A percentile compares a stretch with the other conserved stretches of the same genome.
These are phyloP conservation scores for Rusavskia elegans DNA, from an alignment of 495 filamentous ascomycete genomes.

Conservation along the genomic window DNA sequence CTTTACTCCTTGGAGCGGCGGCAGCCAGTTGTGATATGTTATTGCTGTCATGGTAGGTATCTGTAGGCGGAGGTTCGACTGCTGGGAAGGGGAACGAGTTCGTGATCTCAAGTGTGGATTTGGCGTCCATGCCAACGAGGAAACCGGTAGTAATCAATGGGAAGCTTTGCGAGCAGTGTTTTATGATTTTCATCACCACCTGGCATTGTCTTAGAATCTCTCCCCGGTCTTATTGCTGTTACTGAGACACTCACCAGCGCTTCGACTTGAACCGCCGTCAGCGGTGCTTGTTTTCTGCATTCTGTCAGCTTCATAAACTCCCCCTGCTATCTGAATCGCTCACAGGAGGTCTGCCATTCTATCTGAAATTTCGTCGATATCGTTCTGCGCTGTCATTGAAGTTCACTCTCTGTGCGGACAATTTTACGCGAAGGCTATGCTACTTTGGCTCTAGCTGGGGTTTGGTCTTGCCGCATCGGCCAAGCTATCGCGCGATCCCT, in stretches of 20 bases:
- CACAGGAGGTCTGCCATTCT: neutral
- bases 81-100: slow-evolving; percentile 92
- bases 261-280: slow-evolving; percentile 72
- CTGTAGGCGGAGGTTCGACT: slow-evolving; percentile 51
- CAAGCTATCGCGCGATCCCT: neutral
- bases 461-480: neutral
- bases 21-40: slow-evolving; percentile 61
- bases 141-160: slow-evolving; percentile 82
- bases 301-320: neutral
- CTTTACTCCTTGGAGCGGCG: slow-evolving; percentile 79
- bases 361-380: neutral
- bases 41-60: slow-evolving; percentile 63
- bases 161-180: slow-evolving; percentile 74
- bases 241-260: slow-evolving; percentile 41
- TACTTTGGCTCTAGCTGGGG: neutral
- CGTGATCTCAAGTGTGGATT: slow-evolving; percentile 72
- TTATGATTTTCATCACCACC: slow-evolving; percentile 96
- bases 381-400: neutral
- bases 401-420: neutral
- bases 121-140: slow-evolving; percentile 83
- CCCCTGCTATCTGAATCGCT: neutral
- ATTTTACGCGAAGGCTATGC: neutral
- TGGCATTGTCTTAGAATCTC: slow-evolving; percentile 23
- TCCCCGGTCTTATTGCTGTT: slow-evolving; percentile 2
- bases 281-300: slow-evolving; percentile 41